Percentiles rank a stretch among this genome's conserved stretches.
phyloP scores from a whole-genome alignment of 768 basidiomycete species.

The Leccinum sublutescens region DNA sequence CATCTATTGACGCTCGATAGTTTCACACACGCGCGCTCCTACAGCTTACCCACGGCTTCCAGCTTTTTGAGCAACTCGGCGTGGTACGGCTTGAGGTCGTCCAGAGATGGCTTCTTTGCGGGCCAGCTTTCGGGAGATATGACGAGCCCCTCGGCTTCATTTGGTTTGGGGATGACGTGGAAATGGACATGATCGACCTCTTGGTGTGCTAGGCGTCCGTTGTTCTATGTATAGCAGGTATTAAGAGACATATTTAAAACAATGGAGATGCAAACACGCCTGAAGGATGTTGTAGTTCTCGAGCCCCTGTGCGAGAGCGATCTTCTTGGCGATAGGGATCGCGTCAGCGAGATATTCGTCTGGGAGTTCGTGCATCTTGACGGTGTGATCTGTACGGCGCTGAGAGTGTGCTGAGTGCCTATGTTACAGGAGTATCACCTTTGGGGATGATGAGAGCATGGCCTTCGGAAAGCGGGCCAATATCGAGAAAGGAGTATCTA shows the following conservation, averaged over 20 bases:
- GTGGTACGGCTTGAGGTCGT: constrained; percentile 26
- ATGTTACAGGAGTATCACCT: constrained; percentile 44
- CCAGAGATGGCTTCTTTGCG: constrained; percentile 13
- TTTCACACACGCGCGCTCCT: not conserved
- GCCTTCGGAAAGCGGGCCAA: constrained; percentile 85
- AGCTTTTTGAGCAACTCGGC: constrained; percentile 18
- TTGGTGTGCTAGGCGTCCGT: constrained; percentile 63
- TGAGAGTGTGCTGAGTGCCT: not conserved
- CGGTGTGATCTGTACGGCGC: constrained; percentile 65
- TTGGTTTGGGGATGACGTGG: constrained; percentile 92
- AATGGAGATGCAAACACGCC: constrained; percentile 28
- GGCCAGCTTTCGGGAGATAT: constrained; percentile 59
- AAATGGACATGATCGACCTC: constrained; percentile 88
- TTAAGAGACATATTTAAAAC: not conserved
- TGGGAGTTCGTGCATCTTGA: constrained; percentile 83
- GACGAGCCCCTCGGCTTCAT: constrained; percentile 66
- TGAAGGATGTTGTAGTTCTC: constrained; percentile 88
- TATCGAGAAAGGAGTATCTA: constrained; percentile 89
- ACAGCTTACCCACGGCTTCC: constrained; percentile 17
- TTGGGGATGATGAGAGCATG: constrained; percentile 94
- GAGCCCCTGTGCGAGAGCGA: constrained; percentile 69
- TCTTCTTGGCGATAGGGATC: constrained; percentile 83
- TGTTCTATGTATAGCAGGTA: constrained; percentile 47
- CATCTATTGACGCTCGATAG: not conserved
- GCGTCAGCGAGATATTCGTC: constrained; percentile 80